A percentile compares a stretch with the other conserved stretches of the same genome.
Evolutionary conservation across 2,329 filamentous ascomycete genomes (phyloP).

Genomic region (Samsoniella hepiali): DNA sequence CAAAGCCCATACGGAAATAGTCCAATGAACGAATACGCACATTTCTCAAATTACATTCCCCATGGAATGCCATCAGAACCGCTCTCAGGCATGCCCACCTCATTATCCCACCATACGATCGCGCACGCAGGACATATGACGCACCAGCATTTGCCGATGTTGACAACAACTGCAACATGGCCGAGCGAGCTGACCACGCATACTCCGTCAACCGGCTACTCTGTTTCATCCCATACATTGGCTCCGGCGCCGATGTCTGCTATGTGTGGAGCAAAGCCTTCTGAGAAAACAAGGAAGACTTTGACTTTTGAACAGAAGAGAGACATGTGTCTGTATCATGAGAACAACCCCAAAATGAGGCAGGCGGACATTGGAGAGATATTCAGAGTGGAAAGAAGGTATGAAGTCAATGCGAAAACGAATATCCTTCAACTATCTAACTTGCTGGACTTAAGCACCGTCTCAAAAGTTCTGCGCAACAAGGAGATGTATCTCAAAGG

Average conservation of each 20-base stretch:
- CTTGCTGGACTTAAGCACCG: conserved; percentile 62
- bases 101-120: conserved; percentile 40
- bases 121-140: conserved; percentile 39
- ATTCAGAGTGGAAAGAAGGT: conserved; percentile 98
- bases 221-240: conserved; percentile 56
- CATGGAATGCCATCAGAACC: conserved; percentile 51
- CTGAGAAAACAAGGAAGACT: conserved; percentile 72
- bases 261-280: conserved; percentile 35
- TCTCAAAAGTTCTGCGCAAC: conserved; percentile 94
- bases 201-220: conserved; percentile 48
- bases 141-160: conserved; percentile 58
- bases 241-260: conserved; percentile 52
- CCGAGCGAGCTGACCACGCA: conserved; percentile 79
- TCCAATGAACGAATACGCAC: conserved; percentile 64
- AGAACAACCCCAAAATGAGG: conserved; percentile 84
- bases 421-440: conserved; percentile 21
- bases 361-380: conserved; percentile 94
- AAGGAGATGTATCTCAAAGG: conserved; percentile 91
- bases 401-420: conserved; percentile 30
- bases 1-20: conserved; percentile 51
- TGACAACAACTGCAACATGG: conserved; percentile 72
- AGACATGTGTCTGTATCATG: conserved; percentile 90
- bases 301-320: conserved; percentile 87
- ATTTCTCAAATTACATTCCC: conserved; percentile 53
- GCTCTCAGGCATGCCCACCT: conserved; percentile 53